phyloP scores from a whole-genome alignment of 2,329 filamentous ascomycete species.

The Microdochium bolleyi region DNA sequence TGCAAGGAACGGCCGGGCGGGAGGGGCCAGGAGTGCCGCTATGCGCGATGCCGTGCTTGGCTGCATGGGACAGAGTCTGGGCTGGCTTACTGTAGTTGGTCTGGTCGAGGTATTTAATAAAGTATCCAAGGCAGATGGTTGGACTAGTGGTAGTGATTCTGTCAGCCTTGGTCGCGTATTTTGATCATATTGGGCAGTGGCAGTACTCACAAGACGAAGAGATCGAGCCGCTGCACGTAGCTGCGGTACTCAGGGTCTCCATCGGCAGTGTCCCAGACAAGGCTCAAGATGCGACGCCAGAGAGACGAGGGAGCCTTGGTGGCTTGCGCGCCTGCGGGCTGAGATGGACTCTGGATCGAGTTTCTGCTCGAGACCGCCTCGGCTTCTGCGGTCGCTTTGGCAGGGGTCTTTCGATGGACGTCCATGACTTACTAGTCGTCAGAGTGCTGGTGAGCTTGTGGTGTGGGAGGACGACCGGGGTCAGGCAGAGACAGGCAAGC shows the following conservation, averaged over 20 bases:
- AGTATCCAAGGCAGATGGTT: slow-evolving; percentile 13
- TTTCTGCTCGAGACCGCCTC: not conserved
- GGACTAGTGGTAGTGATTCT: slow-evolving; percentile 2
- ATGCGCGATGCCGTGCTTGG: too few relatives aligned
- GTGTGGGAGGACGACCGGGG: too few relatives aligned
- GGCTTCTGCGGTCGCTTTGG: not conserved
- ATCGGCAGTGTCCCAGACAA: slow-evolving; percentile 4
- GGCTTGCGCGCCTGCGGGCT: not conserved
- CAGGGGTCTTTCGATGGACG: not conserved
- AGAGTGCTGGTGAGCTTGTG: too few relatives aligned
- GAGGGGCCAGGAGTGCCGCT: too few relatives aligned
- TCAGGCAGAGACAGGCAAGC: not conserved
- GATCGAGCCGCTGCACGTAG: slow-evolving; percentile 3
- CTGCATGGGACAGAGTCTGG: too few relatives aligned
- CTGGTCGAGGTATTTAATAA: slow-evolving; percentile 20
- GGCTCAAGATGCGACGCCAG: slow-evolving; percentile 2
- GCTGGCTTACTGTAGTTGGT: slow-evolving; percentile 14
- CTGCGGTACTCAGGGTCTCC: slow-evolving; percentile 2
- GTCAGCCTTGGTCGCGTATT: too few relatives aligned
- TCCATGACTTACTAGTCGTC: not conserved
- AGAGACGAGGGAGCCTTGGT: not conserved
- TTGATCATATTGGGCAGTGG: too few relatives aligned
- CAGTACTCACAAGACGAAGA: slow-evolving; percentile 3
- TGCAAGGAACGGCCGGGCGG: too few relatives aligned
- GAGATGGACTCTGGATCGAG: not conserved